Base-by-base conservation (phyloP, 2,329 filamentous ascomycete species). In the Fonsecaea pedrosoi region DNA sequence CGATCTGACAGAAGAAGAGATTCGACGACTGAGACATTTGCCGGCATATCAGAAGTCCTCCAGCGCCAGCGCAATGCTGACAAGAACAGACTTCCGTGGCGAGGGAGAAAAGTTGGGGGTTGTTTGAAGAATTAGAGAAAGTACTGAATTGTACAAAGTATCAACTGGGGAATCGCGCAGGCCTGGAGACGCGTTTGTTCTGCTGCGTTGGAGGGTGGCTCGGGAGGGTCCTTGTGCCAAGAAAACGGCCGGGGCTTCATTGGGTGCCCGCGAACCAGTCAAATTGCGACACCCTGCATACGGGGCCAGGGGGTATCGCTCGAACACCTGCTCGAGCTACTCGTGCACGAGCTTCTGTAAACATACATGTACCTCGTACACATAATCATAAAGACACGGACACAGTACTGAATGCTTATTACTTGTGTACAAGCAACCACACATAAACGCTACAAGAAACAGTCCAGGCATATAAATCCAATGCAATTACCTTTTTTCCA, bases 31-130 rank as follows among this genome's bases (percentile, higher is more conserved):
- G 25, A 62, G 60, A 60, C 63, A 64, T 68, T 67, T 65, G 65
- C 63, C 56, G 66, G 66, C 60, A 64, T 60, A 48, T 64, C 57
- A 59, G 55, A 50, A 42, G 40, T 21, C 64, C 58, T 63, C 53
- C 34, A 68, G 70, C 69, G 68, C 68, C 71, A 62, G 64, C 58
- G 61, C 66, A 71, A 72, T 70, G 68, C 68, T 69, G 69, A 69
- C 59, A 55, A 58, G 54, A 53, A 64, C 32, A 42, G 42, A 40
- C 15, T 54, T 45, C 9, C 18, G 50, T 37, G 50, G 54, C 37
- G 15, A 62, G 12, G 59, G 45, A 37, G 59, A 10, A 61, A 13
- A 15, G n/a, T 34, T 30, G 59, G 55, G 18, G 25, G 32, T n/a
- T 21, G 15, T n/a, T n/a, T 9, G 42, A 25, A 53, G 15, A 32